A percentile compares a stretch with the other conserved stretches of the same genome.
Evolutionary conservation across 73 alveolate genomes (phyloP).

Genomic region (Blepharisma stoltei): DNA sequence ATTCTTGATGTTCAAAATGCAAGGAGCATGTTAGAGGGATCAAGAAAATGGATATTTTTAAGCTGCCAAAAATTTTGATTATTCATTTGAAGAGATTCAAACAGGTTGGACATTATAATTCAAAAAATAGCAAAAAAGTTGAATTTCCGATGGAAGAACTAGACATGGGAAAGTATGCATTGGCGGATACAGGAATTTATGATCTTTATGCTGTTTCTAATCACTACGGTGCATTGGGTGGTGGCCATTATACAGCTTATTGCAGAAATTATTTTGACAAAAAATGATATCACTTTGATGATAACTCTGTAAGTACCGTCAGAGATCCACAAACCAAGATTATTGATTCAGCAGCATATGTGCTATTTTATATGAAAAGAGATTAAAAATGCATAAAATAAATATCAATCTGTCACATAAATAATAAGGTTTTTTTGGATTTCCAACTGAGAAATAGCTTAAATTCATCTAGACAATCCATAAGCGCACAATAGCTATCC

Average conservation of each 20-base stretch:
- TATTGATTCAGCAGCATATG: constrained; percentile 14
- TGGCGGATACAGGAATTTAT: constrained; percentile 51
- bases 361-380: background rate
- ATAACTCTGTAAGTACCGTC: constrained; percentile 59
- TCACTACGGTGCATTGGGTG: constrained; percentile 93
- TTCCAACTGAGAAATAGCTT: no score
- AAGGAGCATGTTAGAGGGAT: constrained; percentile 70
- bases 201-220: constrained; percentile 93
- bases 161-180: constrained; percentile 61
- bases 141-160: constrained; percentile 66
- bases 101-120: constrained; percentile 48
- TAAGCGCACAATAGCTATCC: no score
- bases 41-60: constrained; percentile 78
- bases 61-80: constrained; percentile 69
- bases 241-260: constrained; percentile 99
- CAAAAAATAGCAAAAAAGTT: constrained; percentile 56
- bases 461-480: no score
- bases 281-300: constrained; percentile 91
- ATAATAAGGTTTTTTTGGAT: no score
- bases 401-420: no score
- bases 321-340: background rate
- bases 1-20: constrained; percentile 63
- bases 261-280: constrained; percentile 65
- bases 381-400: no score
- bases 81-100: constrained; percentile 81